Base-by-base conservation (phyloP, 495 filamentous ascomycete genomes). In the Sabuloglossum arenarium region DNA sequence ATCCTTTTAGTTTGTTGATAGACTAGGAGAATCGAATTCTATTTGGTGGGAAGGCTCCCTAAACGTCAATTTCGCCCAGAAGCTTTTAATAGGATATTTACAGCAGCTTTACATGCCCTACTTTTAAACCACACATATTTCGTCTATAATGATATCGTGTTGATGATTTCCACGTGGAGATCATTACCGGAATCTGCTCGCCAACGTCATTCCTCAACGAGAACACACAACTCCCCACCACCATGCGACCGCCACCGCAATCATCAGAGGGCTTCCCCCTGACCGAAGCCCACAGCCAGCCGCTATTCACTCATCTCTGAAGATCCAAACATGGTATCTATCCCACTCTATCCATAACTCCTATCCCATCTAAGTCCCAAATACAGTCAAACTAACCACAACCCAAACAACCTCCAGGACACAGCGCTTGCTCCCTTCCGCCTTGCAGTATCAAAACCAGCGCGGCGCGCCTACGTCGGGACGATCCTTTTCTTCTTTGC, bases 401-500 rank as follows among this genome's bases (percentile, higher is more conserved):
- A 14, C 1, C 23, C 45, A 49, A 11, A 66, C 59, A 61, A 65
- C 32, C 53, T 58, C 29, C 49, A 71, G 69, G 58, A 65, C 42
- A 60, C 56, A 21, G 45, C 70, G 51, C 65, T 73, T 49, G 59
- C 61, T 45, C 75, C 78, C 5, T 60, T 79, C 58, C 72, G 67
- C 59, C 68, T 74, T 61, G 69, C 78, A 42, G 70, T 79, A 42
- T 89, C 84, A 34, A 81, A 78, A 61, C 68, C 77, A 37, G 82
- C 84, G 9, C 74, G 77, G 54, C 78, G 79, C 61, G 77, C 81
- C 23, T 90, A 94, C 63, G 64, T 94, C 46, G 79, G 77, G 61
- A 78, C 78, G n/a, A 59, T 78, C 11, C 69, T 94, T 27, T 76
- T 88, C 61, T 62, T 77, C 53, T 62, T 70, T 27, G 74, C 81